Base-by-base conservation (phyloP, 768 basidiomycete species). In the Xerocomellus intermedius region DNA sequence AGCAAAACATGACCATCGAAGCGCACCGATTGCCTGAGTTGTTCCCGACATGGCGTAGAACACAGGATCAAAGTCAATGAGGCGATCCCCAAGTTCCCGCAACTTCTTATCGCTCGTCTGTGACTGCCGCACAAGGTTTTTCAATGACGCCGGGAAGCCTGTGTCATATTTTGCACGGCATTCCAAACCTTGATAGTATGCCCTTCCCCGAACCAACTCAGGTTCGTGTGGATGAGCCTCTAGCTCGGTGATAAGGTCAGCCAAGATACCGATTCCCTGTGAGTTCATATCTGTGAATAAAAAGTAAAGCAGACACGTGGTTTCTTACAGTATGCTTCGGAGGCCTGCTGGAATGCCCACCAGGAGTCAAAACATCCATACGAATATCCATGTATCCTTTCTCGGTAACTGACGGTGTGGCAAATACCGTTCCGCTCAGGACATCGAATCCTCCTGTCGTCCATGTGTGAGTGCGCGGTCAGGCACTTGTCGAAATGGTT, bases 261-360 rank as follows among this genome's bases (percentile, higher is more conserved):
- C 70, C 48, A 84, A 75, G 57, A 82, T 77, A 33, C 82, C 82
- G 57, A 85, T 82, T n/a, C 65, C 65, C 68, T 69, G 62, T 63
- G 55, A 9, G n/a, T 19, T 8, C 42, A 13, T 13, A 10, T 4
- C 4, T 2, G 30, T 49, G 19, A 58, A 48, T 35, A 33, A 1
- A 45, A 26, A 4, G 21, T 0, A 41, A 48, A 24, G 5, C 43
- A 26, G 8, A 51, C 8, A 46, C 2, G 42, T 12, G 3, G 30
- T 16, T 24, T 59, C 70, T 57, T 68, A 73, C 80, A 5, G 84
- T 84, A 62, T 84, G 82, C 17, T 64, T 51, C 8, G 79, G 80
- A 8, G 83, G 83, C 2, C 74, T 71, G 57, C 77, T 79, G 1
- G 82, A 82, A 61, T 83, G 84, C 0, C 84, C 82, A 16, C 82